Conservation (phyloP, 73 alveolate species). For the Tetrahymena elliotti region DNA sequence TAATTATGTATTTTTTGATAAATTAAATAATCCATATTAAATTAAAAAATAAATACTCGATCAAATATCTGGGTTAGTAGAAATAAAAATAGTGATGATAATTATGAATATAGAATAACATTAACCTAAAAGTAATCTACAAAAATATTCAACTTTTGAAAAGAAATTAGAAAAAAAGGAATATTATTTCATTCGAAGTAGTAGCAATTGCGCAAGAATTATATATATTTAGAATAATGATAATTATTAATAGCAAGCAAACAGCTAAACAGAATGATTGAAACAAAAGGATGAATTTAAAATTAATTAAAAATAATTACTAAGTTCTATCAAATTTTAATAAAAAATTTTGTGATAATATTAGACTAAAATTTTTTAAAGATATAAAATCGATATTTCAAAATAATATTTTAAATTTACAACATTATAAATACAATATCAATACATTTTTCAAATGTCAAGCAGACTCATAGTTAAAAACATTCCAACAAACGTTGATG, state of each 20-base stretch:
- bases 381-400: not conserved
- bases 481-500: not conserved
- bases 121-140: not conserved
- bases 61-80: not conserved
- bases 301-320: not conserved
- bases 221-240: not conserved
- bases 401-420: no score
- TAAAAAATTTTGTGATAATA: not conserved
- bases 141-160: not conserved
- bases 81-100: not conserved
- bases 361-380: not conserved
- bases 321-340: not conserved
- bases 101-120: no score
- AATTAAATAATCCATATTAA: no score
- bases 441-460: not conserved
- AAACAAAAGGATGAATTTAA: not conserved
- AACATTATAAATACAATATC: not conserved
- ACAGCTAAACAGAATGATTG: not conserved
- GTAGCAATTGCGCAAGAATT: not conserved
- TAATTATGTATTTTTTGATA: no score
- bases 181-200: not conserved
- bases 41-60: no score
- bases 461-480: conserved; percentile 11
- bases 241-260: no score
- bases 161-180: not conserved